Base-by-base conservation (phyloP, 805 yeast genomes). In the Hanseniaspora thailandica region DNA sequence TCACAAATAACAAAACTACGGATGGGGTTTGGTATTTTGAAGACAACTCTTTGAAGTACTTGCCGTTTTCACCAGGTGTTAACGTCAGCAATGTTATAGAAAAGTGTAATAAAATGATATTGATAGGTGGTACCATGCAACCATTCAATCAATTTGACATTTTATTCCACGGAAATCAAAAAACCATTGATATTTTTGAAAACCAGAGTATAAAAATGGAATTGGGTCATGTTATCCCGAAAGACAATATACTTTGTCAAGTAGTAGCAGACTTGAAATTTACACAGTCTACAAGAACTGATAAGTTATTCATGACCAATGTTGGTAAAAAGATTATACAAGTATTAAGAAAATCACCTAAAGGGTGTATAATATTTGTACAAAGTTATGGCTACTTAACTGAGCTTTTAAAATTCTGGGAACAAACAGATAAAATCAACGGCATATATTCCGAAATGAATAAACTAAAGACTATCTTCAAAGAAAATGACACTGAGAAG, bases 91-190 rank as follows among this genome's bases (percentile, higher is more conserved):
- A 80, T 2, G 71, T 90, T 2, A 77, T 86, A 0, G 78, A 78
- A 2, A 75, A 78, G 13, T 73, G 87, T 0, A 73, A 73, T 57
- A 82, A 89, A 64, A 83, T 89, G 0, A 70, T 90, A 1, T 63
- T 89, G 2, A 93, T 96, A 1, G 97, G 97, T 34, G 97, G 97
- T 13, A 89, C 97, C 0, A 86, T 88, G 96, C 90, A 85, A 62
- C 97, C 97, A 0, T 71, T 81, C 33, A 62, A 71, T n/a, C 96
- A 89, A 58, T 84, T 81, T 62, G 54, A 50, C 17, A 35, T 43
- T 20, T 19, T 50, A 22, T 43, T 50, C 9, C 26, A 46, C 30
- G 66, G 75, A 5, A 70, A 77, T n/a, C 77, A 74, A 57, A 66
- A 88, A 35, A 78, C 86, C 47, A 94, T 95, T 0, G 73, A 76